phyloP scores from a whole-genome alignment of 768 basidiomycete genomes.

The Rhizopogon vinicolor region DNA sequence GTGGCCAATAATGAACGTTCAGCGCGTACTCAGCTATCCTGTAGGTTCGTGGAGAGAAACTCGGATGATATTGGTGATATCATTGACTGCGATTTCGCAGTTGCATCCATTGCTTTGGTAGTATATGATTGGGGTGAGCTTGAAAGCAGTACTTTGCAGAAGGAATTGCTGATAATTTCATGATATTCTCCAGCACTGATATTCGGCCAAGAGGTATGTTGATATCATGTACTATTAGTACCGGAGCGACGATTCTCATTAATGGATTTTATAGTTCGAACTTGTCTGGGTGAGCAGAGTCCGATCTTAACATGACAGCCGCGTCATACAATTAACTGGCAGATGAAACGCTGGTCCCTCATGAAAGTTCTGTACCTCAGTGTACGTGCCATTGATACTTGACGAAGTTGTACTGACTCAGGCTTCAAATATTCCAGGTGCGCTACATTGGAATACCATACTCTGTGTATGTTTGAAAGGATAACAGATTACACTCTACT shows the following conservation, averaged over 20 bases:
- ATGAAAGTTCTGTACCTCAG: not conserved
- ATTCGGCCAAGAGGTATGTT: not conserved
- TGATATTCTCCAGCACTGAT: not conserved
- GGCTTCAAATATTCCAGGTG: not conserved
- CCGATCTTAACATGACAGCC: not conserved
- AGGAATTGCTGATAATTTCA: too few relatives aligned
- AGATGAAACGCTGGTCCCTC: not conserved
- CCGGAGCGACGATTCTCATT: too few relatives aligned
- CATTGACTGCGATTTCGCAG: too few relatives aligned
- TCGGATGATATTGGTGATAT: too few relatives aligned
- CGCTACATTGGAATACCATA: not conserved
- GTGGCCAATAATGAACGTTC: too few relatives aligned
- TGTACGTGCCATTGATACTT: not conserved
- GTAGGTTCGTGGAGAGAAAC: too few relatives aligned
- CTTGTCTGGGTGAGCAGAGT: not conserved
- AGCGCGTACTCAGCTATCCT: too few relatives aligned
- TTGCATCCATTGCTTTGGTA: too few relatives aligned
- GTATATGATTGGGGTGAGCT: too few relatives aligned
- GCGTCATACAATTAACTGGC: not conserved
- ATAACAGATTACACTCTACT: not conserved
- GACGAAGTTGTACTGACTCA: not conserved
- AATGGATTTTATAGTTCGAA: not conserved
- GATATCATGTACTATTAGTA: not conserved
- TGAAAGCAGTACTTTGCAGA: too few relatives aligned
- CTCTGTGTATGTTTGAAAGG: not conserved